Conservation (phyloP, 768 basidiomycete genomes). For the Amanita polypyramis region DNA sequence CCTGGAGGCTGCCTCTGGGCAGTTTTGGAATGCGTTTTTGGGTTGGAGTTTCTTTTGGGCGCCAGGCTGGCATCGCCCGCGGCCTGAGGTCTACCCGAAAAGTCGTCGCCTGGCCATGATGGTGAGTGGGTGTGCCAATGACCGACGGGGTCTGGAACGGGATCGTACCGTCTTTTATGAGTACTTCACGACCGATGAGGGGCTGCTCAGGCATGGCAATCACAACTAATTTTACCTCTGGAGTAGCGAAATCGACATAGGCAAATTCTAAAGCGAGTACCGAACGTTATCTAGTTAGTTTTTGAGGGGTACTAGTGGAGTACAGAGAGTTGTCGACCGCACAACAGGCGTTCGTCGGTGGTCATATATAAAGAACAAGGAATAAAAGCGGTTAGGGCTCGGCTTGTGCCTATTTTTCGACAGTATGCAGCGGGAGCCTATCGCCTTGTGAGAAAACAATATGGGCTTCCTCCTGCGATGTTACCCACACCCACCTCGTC, state of each 20-base stretch:
- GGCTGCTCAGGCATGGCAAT: slow-evolving; percentile 74
- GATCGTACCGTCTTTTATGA: slow-evolving; percentile 81
- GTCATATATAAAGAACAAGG: slow-evolving; percentile 65
- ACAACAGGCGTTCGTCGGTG: slow-evolving; percentile 67
- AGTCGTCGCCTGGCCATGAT: slow-evolving; percentile 51
- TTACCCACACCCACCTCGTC: slow-evolving; percentile 1
- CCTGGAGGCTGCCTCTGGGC: slow-evolving; percentile 82
- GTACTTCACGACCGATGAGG: slow-evolving; percentile 74
- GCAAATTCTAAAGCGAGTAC: slow-evolving; percentile 71
- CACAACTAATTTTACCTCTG: slow-evolving; percentile 64
- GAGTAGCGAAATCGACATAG: slow-evolving; percentile 85
- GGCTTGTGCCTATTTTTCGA: slow-evolving; percentile 53
- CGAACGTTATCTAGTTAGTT: no score
- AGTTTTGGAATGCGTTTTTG: slow-evolving; percentile 43
- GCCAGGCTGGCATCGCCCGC: slow-evolving; percentile 25
- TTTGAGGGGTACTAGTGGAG: no score
- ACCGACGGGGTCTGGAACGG: background rate
- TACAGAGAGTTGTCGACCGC: no score
- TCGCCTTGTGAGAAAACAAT: slow-evolving; percentile 48
- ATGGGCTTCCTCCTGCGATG: slow-evolving; percentile 46
- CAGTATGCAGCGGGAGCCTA: slow-evolving; percentile 61
- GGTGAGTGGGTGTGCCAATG: background rate
- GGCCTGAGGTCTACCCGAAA: slow-evolving; percentile 50
- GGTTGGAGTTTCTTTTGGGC: slow-evolving; percentile 17
- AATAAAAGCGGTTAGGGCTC: slow-evolving; percentile 38